Base-by-base conservation (phyloP, 768 basidiomycete genomes). In the Sporobolomyces roseus region DNA sequence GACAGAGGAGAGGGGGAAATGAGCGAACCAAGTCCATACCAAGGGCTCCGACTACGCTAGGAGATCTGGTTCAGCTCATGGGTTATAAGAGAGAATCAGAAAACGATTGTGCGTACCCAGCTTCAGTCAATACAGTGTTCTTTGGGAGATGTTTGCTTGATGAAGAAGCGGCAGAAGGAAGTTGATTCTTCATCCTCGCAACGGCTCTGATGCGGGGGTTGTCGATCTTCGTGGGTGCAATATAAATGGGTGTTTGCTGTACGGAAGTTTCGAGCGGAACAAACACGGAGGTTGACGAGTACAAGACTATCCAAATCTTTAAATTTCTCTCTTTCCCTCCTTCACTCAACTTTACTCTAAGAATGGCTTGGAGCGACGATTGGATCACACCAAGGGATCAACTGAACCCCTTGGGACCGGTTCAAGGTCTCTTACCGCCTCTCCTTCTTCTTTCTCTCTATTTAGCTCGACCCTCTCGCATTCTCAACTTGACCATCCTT, bases 81-180 rank as follows among this genome's bases (percentile, higher is more conserved):
- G n/a, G 45, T 46, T 21, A 46, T 14, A 16, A 23, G n/a, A 12
- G 19, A 21, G 41, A 29, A 38, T 29, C 16, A 30, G 4, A n/a
- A n/a, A n/a, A n/a, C n/a, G n/a, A 7, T 30, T 10, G 35, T 16
- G 32, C 63, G 23, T 46, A 61, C 59, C 68, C 68, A n/a, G 63
- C 58, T 21, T 70, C 68, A 3, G 68, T 70, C 25, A 70, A n/a
- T 29, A 70, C 35, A 12, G 62, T 61, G 53, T 70, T 70, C 52
- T 70, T 64, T 21, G 58, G 68, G 8, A 61, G 53, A 6, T n/a
- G n/a, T n/a, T n/a, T n/a, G n/a, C 29, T 30, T 38, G 56, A 46
- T 45, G 50, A n/a, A 8, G 61, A 49, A 35, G 50, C 25, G 14
- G 50, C 49, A 13, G 62, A 45, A 23, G 62, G 51, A 9, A 21